phyloP scores from a whole-genome alignment of 2,329 filamentous ascomycete genomes.

The Fusarium anthophilum region DNA sequence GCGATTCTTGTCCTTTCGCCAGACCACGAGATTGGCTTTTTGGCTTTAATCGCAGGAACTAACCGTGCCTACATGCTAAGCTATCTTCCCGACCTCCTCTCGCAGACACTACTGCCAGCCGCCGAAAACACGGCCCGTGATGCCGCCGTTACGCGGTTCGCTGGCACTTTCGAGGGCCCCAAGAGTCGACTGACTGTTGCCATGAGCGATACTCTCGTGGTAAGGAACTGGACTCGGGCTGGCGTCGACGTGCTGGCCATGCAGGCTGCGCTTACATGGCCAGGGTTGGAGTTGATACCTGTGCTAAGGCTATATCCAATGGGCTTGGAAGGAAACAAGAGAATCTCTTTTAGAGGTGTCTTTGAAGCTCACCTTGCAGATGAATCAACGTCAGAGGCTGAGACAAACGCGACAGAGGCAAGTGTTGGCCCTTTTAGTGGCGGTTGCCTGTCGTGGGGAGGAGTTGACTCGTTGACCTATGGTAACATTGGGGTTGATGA shows the following conservation, averaged over 20 bases:
- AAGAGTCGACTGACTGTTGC: background rate
- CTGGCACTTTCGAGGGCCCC: background rate
- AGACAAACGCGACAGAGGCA: background rate
- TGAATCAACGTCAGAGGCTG: background rate
- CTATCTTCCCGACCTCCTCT: background rate
- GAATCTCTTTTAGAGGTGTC: background rate
- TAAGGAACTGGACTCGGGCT: background rate
- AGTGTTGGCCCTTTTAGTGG: background rate
- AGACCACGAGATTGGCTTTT: background rate
- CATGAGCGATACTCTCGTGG: background rate
- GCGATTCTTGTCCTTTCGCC: background rate
- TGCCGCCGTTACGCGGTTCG: background rate
- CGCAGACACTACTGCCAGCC: background rate
- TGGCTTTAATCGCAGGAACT: background rate
- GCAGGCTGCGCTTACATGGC: background rate
- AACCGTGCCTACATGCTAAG: background rate
- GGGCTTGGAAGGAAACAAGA: background rate
- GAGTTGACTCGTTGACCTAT: background rate
- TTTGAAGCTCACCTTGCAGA: background rate
- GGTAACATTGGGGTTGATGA: slow-evolving; percentile 3
- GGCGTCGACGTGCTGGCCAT: background rate
- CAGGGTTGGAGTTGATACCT: background rate
- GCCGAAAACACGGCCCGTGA: background rate
- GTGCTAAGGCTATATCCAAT: background rate
- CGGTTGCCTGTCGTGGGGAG: background rate